Evolutionary conservation across 1,139 yeast genomes (phyloP).

Genomic region (Suhomyces bribrorum): DNA sequence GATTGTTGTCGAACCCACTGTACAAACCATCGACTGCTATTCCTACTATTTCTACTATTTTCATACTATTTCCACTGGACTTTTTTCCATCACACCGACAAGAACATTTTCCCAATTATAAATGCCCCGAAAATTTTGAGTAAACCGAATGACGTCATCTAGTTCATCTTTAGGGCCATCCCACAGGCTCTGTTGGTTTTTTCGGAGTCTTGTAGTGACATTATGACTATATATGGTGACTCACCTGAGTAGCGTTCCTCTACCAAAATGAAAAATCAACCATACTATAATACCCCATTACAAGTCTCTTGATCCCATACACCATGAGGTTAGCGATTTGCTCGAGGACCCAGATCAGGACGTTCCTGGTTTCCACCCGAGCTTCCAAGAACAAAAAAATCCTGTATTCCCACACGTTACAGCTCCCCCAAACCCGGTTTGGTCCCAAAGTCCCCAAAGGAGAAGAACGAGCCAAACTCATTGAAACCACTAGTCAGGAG

Average conservation of each 20-base stretch:
- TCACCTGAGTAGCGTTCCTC: constrained; percentile 2
- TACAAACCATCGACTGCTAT: too few species aligned
- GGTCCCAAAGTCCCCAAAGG: constrained; percentile 45
- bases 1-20: too few species aligned
- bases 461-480: constrained; percentile 26
- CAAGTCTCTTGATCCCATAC: not conserved
- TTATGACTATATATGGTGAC: too few species aligned
- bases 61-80: too few species aligned
- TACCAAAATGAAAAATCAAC: constrained; percentile 6
- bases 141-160: too few species aligned
- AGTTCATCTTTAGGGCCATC: too few species aligned
- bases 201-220: too few species aligned
- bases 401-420: constrained; percentile 36
- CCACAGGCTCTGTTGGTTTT: too few species aligned
- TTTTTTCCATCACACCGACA: too few species aligned
- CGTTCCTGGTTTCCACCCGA: not conserved
- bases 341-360: not conserved
- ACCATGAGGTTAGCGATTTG: constrained; percentile 1
- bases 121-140: too few species aligned
- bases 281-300: not conserved
- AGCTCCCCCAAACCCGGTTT: constrained; percentile 43
- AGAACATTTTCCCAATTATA: too few species aligned
- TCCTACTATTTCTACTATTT: too few species aligned
- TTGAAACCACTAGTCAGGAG: constrained; percentile 29
- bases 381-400: constrained; percentile 3